Evolutionary conservation across 106 monocot species (phyloP), one percentile per base, ranked within the genome.

Genomic region (Dactylorhiza incarnata): DNA sequence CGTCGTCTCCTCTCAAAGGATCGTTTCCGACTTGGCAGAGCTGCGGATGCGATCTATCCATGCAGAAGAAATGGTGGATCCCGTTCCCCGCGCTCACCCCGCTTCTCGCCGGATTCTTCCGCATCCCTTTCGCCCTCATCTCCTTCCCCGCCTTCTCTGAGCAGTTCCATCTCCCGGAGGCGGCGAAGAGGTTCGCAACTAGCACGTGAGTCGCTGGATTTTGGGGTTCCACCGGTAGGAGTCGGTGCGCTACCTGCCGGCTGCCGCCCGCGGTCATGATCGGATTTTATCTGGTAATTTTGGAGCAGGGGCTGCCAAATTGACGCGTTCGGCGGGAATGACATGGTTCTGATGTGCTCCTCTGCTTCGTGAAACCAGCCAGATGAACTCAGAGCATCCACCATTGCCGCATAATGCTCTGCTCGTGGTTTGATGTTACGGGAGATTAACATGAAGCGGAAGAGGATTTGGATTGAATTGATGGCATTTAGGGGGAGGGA

Each of bases 101-200:
- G 71, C 94, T 99, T 26, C 82, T 76, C 3, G 85, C 86, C 25
- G 97, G 97, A 58, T 71, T 73, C 75, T 94, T 99, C 49, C 7
- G 78, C 76, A 94, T 45, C 6, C 94, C 91, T 79, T 88, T 94
- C 11, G 13, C 49, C 54, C 75, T 79, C 97, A 99, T 94, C 79
- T 99, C 86, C 49, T 88, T 79, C 78, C 91, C 87, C 1, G 81
- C 76, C 76, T 82, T 87, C 49, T 94, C 91, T 12, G 97, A 91
- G 84, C 87, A 89, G 51, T 88, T 84, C 97, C 94, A 99, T 77
- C 97, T 84, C 15, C 92, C 93, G 17, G 91, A 91, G 73, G 91
- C 82, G 4, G 94, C 83, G 66, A 87, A 91, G 7, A 94, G 87
- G 62, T 99, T 99, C 16, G 94, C 80, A 13, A 91, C 74, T 12